A percentile compares a stretch with the other conserved stretches of the same genome.
phyloP scores from a whole-genome alignment of 345 rosid genomes.

The Boechera retrofracta region DNA sequence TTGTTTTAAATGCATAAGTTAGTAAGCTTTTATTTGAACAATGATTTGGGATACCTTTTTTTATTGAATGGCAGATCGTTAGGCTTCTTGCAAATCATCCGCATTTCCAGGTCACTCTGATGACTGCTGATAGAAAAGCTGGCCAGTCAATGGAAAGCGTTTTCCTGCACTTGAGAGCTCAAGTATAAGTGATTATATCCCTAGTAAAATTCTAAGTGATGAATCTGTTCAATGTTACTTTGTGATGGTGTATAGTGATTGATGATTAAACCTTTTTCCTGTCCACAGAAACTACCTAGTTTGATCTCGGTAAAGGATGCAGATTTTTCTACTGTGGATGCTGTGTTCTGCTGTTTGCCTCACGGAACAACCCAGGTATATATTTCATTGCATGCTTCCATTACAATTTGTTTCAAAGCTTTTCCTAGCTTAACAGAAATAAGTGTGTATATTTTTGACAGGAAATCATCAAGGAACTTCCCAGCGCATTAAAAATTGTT shows the following conservation, averaged over 20 bases:
- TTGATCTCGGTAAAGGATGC: slow-evolving; percentile 84
- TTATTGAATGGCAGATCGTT: slow-evolving; percentile 62
- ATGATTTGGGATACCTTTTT: not conserved
- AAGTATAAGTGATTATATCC: slow-evolving; percentile 49
- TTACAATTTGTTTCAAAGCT: not conserved
- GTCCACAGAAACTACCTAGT: slow-evolving; percentile 73
- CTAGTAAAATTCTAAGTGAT: not conserved
- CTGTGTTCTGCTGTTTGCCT: slow-evolving; percentile 95
- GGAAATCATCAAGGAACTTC: slow-evolving; percentile 92
- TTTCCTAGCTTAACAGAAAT: not conserved
- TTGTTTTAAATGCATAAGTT: not conserved
- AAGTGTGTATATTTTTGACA: slow-evolving; percentile 35
- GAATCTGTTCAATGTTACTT: not conserved
- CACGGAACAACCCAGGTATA: slow-evolving; percentile 93
- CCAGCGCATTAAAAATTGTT: slow-evolving; percentile 70
- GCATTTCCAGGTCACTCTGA: slow-evolving; percentile 65
- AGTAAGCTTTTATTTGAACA: too few species aligned
- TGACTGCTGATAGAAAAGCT: slow-evolving; percentile 99
- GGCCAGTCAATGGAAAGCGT: slow-evolving; percentile 92
- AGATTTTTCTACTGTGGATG: slow-evolving; percentile 79
- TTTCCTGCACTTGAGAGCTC: slow-evolving; percentile 77
- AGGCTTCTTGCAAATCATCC: slow-evolving; percentile 87
- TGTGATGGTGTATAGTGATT: not conserved
- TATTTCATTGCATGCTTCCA: slow-evolving; percentile 24
- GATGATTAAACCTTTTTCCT: slow-evolving; percentile 9